Conservation (phyloP, 176 grass and related monocot genomes). For the Triticum timopheevii region DNA sequence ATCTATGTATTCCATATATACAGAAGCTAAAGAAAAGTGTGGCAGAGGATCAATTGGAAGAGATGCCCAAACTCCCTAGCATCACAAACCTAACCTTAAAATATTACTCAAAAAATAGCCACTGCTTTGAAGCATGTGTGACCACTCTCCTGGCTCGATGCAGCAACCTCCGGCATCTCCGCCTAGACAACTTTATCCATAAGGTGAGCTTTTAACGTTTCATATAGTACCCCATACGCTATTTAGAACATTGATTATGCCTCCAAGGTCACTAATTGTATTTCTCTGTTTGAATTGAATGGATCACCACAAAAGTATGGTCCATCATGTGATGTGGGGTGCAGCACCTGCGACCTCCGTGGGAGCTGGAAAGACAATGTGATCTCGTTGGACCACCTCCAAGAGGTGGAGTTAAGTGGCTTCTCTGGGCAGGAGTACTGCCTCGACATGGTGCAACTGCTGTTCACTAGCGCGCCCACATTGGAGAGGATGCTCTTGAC, state of each 20-base stretch:
- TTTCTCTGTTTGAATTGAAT: no score
- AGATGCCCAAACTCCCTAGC: background rate
- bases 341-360: background rate
- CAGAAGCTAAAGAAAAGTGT: no score
- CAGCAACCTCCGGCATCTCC: background rate
- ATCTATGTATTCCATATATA: no score
- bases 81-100: background rate
- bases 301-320: background rate
- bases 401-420: background rate
- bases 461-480: background rate
- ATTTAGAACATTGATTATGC: no score
- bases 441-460: background rate
- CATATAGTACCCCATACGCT: background rate
- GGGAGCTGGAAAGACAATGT: background rate
- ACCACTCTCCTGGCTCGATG: background rate
- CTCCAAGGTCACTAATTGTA: background rate
- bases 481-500: background rate
- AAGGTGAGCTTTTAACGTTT: background rate
- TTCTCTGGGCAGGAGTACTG: background rate
- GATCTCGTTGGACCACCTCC: background rate
- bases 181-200: background rate
- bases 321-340: accelerated
- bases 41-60: no score
- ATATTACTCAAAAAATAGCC: background rate
- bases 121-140: background rate